Evolutionary conservation across 352 stramenopile genomes (phyloP), one percentile per base, ranked within the genome.

Genomic region (Pythium chondricola): DNA sequence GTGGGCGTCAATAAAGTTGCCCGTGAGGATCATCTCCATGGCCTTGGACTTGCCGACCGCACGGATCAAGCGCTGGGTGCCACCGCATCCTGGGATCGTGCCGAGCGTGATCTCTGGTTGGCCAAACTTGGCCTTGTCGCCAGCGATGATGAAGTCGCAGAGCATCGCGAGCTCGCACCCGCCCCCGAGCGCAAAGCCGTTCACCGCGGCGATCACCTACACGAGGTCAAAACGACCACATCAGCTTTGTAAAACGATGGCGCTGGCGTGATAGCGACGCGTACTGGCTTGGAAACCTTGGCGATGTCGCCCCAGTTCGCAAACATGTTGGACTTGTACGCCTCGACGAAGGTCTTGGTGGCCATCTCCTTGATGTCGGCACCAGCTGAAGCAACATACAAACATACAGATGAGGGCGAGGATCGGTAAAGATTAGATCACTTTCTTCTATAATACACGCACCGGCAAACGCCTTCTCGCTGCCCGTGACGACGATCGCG

Each of bases 11-110:
- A 99, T 98, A 71, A 97, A 93, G 69, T 95, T 95, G 45, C 95
- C 97, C n/a, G 97, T 99, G 33, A 99, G 79, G 41, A 97, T 85
- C 89, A 99, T 97, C 61, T 99, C 87, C 97, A 99, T 99, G 36
- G 93, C 93, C 72, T 99, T 99, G 27, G 91, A 86, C 79, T 99
- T 99, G 56, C 97, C 97, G 46, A 99, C 83, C 2, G 95, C 94
- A 32, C 95, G 87, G 58, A 98, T 96, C 26, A 99, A 75, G 31
- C 96, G 74, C 79, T 99, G 96, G 0, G 96, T 99, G 36, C 96
- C 96, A 43, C 97, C 97, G 43, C 74, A 85, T 60, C 93, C 92
- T n/a, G 97, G 95, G 56, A 99, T 99, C 27, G 97, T 96, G 32
- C 96, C 97, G 14, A 99, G 79, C 51, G 93, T 98, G 63, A 99